A percentile compares a stretch with the other conserved stretches of the same genome.
phyloP scores from a whole-genome alignment of 768 basidiomycete species.

The Russula dissimulans region DNA sequence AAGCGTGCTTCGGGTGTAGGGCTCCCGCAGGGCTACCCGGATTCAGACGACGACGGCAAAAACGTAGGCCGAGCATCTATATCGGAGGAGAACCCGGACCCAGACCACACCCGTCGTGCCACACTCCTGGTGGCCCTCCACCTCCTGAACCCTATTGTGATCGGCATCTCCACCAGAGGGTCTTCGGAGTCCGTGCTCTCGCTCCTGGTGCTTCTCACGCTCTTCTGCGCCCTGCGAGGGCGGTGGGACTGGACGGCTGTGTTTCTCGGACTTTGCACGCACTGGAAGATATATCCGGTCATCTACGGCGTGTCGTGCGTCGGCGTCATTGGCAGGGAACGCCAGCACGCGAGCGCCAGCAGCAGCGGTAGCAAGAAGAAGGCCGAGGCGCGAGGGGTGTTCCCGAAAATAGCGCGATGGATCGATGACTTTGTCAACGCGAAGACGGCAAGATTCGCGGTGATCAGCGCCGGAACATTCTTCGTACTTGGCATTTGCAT shows the following conservation, averaged over 20 bases:
- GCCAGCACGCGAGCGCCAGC: neutral
- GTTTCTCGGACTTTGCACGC: conserved; percentile 71
- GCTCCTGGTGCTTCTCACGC: conserved; percentile 62
- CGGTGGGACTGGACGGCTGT: conserved; percentile 61
- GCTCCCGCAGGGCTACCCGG: neutral
- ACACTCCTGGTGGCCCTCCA: conserved; percentile 59
- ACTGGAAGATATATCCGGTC: conserved; percentile 97
- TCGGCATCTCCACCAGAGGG: conserved; percentile 94
- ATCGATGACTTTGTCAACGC: conserved; percentile 37
- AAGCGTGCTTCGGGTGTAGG: neutral
- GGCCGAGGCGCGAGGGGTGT: neutral
- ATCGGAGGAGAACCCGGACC: neutral
- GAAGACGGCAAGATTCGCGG: conserved; percentile 51
- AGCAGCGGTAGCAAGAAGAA: neutral
- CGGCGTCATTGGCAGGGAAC: conserved; percentile 35
- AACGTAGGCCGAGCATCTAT: neutral
- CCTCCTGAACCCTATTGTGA: conserved; percentile 88
- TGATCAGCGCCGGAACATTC: conserved; percentile 66
- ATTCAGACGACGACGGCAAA: neutral
- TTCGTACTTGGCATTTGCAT: conserved; percentile 47
- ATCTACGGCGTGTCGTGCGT: conserved; percentile 81
- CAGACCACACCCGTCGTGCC: conserved; percentile 27
- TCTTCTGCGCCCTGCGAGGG: conserved; percentile 49
- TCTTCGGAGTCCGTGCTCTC: conserved; percentile 88
- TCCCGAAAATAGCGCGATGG: neutral